A percentile compares a stretch with the other conserved stretches of the same genome.
Conservation (phyloP, 805 yeast species). For the Hanseniaspora lachancei region DNA sequence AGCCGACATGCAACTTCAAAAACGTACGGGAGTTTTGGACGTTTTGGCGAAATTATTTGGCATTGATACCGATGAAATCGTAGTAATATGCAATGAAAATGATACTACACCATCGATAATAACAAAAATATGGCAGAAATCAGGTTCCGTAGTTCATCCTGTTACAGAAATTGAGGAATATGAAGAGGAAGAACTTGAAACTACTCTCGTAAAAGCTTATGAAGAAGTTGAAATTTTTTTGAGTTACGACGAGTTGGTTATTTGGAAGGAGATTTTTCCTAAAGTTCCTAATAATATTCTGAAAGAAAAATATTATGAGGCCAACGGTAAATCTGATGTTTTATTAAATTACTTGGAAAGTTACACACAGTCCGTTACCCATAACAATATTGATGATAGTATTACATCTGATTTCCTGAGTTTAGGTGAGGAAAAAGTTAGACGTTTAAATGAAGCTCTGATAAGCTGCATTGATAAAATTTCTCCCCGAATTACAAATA, state of each 20-base stretch:
- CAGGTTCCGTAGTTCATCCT: background rate
- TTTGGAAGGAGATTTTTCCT: constrained; percentile 5
- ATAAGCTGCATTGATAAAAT: too few relatives aligned
- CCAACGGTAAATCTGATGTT: background rate
- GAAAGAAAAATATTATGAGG: background rate
- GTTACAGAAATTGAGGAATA: background rate
- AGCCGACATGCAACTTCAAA: background rate
- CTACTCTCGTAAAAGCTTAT: background rate
- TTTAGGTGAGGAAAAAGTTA: too few relatives aligned
- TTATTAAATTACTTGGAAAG: background rate
- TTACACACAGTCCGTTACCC: background rate
- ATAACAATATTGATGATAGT: too few relatives aligned
- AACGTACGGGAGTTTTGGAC: background rate
- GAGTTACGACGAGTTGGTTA: background rate
- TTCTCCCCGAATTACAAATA: too few relatives aligned
- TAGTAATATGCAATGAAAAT: background rate
- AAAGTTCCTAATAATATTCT: background rate
- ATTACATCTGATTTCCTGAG: too few relatives aligned
- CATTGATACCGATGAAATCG: background rate
- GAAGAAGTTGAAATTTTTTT: constrained; percentile 3
- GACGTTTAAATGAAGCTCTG: too few relatives aligned
- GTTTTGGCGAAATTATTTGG: background rate
- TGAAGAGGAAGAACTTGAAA: background rate
- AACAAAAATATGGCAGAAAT: background rate
- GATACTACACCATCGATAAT: background rate